A percentile compares a stretch with the other conserved stretches of the same genome.
Evolutionary conservation across 129 eudicot species (phyloP).

Genomic region (Chrysanthemum lavandulifolium): DNA sequence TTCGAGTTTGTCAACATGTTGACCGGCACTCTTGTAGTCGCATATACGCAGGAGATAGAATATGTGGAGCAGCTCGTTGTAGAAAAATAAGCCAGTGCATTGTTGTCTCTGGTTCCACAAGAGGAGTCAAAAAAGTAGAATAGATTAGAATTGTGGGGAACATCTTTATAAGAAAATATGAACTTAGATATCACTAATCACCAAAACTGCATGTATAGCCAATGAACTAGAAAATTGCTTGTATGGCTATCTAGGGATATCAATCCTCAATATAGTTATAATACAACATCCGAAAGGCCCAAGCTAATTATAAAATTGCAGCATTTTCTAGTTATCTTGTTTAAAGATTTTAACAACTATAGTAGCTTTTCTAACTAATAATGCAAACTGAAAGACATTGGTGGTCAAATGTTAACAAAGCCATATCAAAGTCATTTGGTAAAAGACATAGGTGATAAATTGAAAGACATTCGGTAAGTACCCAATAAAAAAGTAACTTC

Average conservation of each 20-base stretch:
- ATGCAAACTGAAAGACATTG: no score
- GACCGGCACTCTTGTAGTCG: slow-evolving; percentile 77
- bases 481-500: not conserved
- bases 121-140: slow-evolving; percentile 14
- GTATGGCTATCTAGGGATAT: not conserved
- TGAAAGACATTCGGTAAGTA: not conserved
- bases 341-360: no score
- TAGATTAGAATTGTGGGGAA: not conserved
- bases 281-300: not conserved
- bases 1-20: slow-evolving; percentile 80
- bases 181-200: slow-evolving; percentile 14
- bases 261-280: not conserved
- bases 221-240: no score
- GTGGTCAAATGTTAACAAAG: no score
- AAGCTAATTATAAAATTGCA: not conserved
- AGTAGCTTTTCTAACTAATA: no score
- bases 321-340: no score
- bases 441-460: not conserved
- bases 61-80: slow-evolving; percentile 80
- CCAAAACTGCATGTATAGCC: not conserved
- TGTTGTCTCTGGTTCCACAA: slow-evolving; percentile 51
- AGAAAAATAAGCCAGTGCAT: slow-evolving; percentile 79
- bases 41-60: slow-evolving; percentile 90
- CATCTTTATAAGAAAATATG: slow-evolving; percentile 16
- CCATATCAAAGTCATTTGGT: no score